Conservation (phyloP, 2,329 filamentous ascomycete species). For the Talaromyces sp. region DNA sequence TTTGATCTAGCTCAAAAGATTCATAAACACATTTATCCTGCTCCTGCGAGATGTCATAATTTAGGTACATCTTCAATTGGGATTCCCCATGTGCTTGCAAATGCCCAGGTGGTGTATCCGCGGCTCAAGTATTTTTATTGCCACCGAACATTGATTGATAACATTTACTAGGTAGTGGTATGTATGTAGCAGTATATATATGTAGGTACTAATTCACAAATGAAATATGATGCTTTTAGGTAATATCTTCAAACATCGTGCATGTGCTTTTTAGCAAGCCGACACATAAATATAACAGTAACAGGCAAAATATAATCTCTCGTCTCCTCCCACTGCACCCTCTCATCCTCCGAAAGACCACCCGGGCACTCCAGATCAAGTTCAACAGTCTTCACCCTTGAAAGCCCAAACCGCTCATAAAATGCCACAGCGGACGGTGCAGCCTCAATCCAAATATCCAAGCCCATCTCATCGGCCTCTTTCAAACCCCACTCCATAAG, state of each 20-base stretch:
- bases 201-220: no score
- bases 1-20: no score
- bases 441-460: slow-evolving; percentile 11
- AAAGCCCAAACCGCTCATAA: slow-evolving; percentile 7
- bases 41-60: no score
- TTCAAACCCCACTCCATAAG: slow-evolving; percentile 8
- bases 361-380: neutral
- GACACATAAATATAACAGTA: neutral
- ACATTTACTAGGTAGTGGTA: no score
- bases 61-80: no score
- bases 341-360: neutral
- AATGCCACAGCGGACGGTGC: slow-evolving; percentile 5
- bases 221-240: no score
- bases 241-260: neutral
- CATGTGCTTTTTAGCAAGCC: neutral
- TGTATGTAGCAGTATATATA: no score
- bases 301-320: neutral
- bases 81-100: no score
- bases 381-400: neutral
- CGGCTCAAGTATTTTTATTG: no score
- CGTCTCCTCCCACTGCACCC: slow-evolving; percentile 1
- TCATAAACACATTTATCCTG: no score
- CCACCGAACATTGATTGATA: no score
- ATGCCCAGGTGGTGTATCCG: no score
- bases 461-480: neutral